phyloP scores from a whole-genome alignment of 352 stramenopile species.

The Globisporangium polare region DNA sequence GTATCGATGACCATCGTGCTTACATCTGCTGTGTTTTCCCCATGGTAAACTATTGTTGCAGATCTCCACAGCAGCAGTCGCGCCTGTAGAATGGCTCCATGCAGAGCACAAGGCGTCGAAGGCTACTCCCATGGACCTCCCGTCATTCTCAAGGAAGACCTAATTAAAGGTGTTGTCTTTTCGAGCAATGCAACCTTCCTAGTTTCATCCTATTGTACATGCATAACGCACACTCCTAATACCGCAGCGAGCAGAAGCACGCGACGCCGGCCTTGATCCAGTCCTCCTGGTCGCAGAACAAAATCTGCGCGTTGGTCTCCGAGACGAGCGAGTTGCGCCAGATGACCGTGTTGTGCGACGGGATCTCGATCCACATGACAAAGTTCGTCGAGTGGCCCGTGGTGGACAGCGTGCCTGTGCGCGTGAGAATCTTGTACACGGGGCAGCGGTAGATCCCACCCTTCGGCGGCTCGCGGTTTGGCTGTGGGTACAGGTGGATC shows the following conservation, averaged over 20 bases:
- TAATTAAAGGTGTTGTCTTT: background rate
- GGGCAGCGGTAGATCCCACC: slow-evolving; percentile 87
- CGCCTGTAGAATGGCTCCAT: background rate
- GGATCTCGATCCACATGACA: slow-evolving; percentile 93
- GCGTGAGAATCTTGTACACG: slow-evolving; percentile 92
- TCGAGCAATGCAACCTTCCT: background rate
- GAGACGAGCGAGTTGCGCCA: slow-evolving; percentile 84
- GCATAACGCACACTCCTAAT: slow-evolving; percentile 37
- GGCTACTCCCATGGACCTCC: background rate
- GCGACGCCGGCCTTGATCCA: slow-evolving; percentile 94
- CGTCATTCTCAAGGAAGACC: background rate
- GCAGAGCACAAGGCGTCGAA: background rate
- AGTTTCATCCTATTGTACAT: background rate
- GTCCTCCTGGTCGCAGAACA: slow-evolving; percentile 85
- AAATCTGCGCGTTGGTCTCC: slow-evolving; percentile 83
- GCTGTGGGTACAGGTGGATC: slow-evolving; percentile 65
- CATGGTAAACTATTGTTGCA: background rate
- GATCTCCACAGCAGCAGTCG: background rate
- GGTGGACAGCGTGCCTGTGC: slow-evolving; percentile 84
- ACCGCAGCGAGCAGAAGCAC: slow-evolving; percentile 89
- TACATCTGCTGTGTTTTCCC: background rate
- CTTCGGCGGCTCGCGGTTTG: slow-evolving; percentile 55
- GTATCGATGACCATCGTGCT: background rate
- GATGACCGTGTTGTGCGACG: slow-evolving; percentile 66
- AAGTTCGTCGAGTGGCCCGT: slow-evolving; percentile 94